phyloP scores from a whole-genome alignment of 805 yeast species.

The Saccharomycopsis sp. region DNA sequence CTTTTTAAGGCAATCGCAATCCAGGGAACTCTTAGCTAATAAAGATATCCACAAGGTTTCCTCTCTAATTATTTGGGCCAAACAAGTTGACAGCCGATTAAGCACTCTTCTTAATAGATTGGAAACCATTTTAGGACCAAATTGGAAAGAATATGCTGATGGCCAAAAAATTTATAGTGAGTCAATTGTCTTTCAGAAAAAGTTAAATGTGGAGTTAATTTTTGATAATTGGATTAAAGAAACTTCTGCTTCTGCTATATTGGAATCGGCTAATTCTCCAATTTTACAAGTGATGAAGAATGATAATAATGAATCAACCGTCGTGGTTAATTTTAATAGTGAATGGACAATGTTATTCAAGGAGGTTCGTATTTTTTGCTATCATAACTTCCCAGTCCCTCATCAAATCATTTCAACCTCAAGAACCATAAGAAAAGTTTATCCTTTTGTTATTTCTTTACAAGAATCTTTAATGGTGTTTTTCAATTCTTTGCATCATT shows the following conservation, averaged over 20 bases:
- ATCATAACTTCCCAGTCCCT: conserved; percentile 49
- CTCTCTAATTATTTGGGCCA: conserved; percentile 40
- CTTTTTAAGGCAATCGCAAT: conserved; percentile 27
- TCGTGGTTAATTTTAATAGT: conserved; percentile 40
- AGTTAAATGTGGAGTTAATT: conserved; percentile 32
- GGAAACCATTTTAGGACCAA: conserved; percentile 43
- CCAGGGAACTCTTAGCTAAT: conserved; percentile 27
- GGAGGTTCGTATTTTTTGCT: conserved; percentile 41
- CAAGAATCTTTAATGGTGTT: conserved; percentile 40
- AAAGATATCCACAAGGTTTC: conserved; percentile 40
- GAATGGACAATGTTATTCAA: conserved; percentile 33
- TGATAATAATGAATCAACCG: conserved; percentile 19
- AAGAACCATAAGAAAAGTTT: conserved; percentile 37
- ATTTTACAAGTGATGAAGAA: conserved; percentile 30
- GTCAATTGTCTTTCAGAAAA: conserved; percentile 33
- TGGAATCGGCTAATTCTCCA: conserved; percentile 23
- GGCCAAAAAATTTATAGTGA: conserved; percentile 54
- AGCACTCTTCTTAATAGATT: conserved; percentile 33
- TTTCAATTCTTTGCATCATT: conserved; percentile 22
- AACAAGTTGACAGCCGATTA: conserved; percentile 38
- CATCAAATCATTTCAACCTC: conserved; percentile 36
- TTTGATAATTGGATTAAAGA: conserved; percentile 40
- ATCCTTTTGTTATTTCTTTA: conserved; percentile 47
- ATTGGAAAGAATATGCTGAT: conserved; percentile 53
- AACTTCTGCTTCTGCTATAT: conserved; percentile 12